A percentile compares a stretch with the other conserved stretches of the same genome.
phyloP scores from a whole-genome alignment of 805 yeast species.

The Teunomyces cretensis region DNA sequence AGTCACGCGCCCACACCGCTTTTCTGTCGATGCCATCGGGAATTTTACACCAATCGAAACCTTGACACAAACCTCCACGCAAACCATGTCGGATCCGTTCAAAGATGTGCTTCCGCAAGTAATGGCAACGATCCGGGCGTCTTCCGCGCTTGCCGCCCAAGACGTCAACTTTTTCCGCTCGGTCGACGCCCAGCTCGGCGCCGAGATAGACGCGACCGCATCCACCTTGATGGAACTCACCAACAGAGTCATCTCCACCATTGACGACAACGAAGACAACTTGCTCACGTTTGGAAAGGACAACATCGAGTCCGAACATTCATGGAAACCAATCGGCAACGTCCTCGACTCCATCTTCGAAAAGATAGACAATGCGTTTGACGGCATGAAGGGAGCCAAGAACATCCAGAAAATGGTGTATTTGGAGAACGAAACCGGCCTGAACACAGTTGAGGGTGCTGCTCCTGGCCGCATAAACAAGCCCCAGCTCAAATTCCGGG shows the following conservation, averaged over 20 bases:
- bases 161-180: constrained; percentile 77
- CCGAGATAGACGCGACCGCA: constrained; percentile 41
- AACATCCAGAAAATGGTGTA: constrained; percentile 37
- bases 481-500: constrained; percentile 67
- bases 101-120: constrained; percentile 43
- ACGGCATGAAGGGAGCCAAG: constrained; percentile 27
- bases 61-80: constrained; percentile 3
- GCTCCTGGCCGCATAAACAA: constrained; percentile 43
- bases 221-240: constrained; percentile 44
- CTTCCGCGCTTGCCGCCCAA: constrained; percentile 70
- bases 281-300: constrained; percentile 41
- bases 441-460: constrained; percentile 7
- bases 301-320: constrained; percentile 36
- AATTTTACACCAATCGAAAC: not conserved
- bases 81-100: constrained; percentile 8
- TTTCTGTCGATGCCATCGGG: constrained; percentile 1
- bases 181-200: constrained; percentile 49
- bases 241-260: constrained; percentile 44
- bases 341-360: constrained; percentile 73
- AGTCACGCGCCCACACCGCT: constrained; percentile 3
- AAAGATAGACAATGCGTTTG: constrained; percentile 69
- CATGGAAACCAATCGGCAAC: constrained; percentile 65
- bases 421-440: constrained; percentile 44
- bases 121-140: constrained; percentile 59
- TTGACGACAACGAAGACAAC: constrained; percentile 25